Conservation (phyloP, 805 yeast genomes). For the Yarrowia deformans region DNA sequence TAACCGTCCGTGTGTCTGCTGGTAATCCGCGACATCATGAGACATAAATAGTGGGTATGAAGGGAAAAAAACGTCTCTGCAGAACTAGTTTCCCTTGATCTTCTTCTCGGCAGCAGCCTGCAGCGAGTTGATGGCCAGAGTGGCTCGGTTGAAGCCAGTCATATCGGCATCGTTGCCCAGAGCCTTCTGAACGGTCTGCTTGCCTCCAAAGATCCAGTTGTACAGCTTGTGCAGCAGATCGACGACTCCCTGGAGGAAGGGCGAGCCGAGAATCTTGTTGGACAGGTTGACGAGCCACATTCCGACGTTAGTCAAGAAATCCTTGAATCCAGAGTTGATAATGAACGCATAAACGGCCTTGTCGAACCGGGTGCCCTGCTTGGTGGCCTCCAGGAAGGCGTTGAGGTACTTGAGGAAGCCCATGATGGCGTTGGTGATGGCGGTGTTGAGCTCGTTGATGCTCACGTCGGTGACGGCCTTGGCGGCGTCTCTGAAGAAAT, state of each 20-base stretch:
- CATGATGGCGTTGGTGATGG: constrained; percentile 32
- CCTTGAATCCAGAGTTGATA: constrained; percentile 33
- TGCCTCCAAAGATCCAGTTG: constrained; percentile 1
- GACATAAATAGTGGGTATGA: not conserved
- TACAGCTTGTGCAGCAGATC: constrained; percentile 23
- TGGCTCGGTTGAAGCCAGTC: constrained; percentile 24
- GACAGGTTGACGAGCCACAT: constrained; percentile 28
- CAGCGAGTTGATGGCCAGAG: constrained; percentile 16
- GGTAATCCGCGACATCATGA: too few relatives aligned
- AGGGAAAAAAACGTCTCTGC: not conserved
- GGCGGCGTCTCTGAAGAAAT: constrained; percentile 3
- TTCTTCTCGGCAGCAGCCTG: constrained; percentile 30
- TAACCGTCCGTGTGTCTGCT: too few relatives aligned
- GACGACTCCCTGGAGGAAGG: constrained; percentile 21
- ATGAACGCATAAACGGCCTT: constrained; percentile 31
- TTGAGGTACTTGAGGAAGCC: constrained; percentile 33
- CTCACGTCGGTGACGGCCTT: constrained; percentile 14
- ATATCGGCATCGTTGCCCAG: constrained; percentile 4
- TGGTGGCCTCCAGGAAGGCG: constrained; percentile 25
- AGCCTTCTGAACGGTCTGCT: constrained; percentile 17
- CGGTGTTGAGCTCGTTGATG: constrained; percentile 32
- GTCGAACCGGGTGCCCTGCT: constrained; percentile 32
- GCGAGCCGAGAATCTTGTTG: constrained; percentile 36
- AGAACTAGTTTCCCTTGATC: not conserved
- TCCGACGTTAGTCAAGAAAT: constrained; percentile 21